These are phyloP conservation scores for Acer negundo DNA, from an alignment of 345 rosid genomes.

Conservation along the genomic window DNA sequence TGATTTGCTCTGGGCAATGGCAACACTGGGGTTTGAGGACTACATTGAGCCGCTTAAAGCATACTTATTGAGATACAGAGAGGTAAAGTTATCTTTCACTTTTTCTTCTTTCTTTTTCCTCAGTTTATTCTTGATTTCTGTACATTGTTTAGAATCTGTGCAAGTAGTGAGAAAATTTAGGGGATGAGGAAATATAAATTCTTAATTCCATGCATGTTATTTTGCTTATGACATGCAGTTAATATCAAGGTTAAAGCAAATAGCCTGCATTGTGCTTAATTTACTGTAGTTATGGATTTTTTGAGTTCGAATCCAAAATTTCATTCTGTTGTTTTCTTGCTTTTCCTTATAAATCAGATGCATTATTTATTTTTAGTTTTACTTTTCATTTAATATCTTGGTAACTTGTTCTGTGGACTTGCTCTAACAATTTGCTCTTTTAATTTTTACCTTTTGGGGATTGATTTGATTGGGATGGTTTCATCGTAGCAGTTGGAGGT, in stretches of 20 bases:
- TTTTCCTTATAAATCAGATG: background rate
- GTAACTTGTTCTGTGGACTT: background rate
- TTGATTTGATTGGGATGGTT: slow-evolving; percentile 23
- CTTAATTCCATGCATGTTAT: background rate
- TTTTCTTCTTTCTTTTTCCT: background rate
- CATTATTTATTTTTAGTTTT: background rate
- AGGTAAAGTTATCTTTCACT: slow-evolving; percentile 32
- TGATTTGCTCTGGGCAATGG: slow-evolving; percentile 85
- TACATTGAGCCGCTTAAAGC: slow-evolving; percentile 63
- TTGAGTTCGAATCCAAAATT: background rate
- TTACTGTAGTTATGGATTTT: background rate
- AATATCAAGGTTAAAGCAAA: background rate
- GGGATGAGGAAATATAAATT: background rate
- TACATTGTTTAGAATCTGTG: background rate
- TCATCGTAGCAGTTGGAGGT: slow-evolving; percentile 66
- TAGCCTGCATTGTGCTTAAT: background rate
- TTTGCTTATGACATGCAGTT: background rate
- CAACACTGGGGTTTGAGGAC: slow-evolving; percentile 73
- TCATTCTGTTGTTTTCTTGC: background rate
- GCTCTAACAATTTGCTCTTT: slow-evolving; percentile 17
- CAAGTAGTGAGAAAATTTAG: background rate
- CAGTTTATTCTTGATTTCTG: background rate
- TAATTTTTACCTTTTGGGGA: background rate
- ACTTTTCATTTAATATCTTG: background rate
- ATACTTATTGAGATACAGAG: slow-evolving; percentile 65